Percentiles rank a stretch among this genome's conserved stretches.
Conservation (phyloP, 1,284 basidiomycete genomes). For the Moesziomyces globuligerus region DNA sequence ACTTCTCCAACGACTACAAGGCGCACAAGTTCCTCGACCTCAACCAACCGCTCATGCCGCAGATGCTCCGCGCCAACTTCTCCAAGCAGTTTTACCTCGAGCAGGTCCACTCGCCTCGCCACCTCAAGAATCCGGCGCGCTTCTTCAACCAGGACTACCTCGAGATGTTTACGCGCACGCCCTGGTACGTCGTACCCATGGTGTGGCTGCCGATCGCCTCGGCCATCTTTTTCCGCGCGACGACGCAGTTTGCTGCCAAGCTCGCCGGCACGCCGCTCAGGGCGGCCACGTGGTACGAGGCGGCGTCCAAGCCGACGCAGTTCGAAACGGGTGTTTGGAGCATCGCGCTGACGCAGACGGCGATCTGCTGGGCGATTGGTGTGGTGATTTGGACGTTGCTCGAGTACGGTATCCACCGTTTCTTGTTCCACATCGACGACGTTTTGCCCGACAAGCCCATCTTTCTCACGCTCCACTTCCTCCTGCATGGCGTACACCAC, state of each 20-base stretch:
- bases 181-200: constrained; percentile 93
- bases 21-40: constrained; percentile 94
- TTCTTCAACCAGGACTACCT: constrained; percentile 85
- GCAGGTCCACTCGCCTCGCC: constrained; percentile 93
- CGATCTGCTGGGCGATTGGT: constrained; percentile 78
- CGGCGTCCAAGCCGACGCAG: constrained; percentile 70
- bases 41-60: constrained; percentile 81
- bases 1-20: constrained; percentile 70
- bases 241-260: constrained; percentile 76
- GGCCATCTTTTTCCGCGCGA: constrained; percentile 82
- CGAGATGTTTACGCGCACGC: constrained; percentile 86
- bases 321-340: constrained; percentile 35
- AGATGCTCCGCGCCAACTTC: constrained; percentile 85
- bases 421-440: constrained; percentile 97
- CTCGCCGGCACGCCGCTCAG: constrained; percentile 25
- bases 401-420: constrained; percentile 95
- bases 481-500: constrained; percentile 95
- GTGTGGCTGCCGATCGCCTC: constrained; percentile 89
- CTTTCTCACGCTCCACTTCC: constrained; percentile 88
- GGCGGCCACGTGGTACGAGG: constrained; percentile 61
- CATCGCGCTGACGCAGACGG: constrained; percentile 67
- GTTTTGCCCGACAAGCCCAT: constrained; percentile 83
- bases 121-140: constrained; percentile 84
- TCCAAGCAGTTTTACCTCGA: constrained; percentile 94
- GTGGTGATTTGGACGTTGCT: constrained; percentile 93